Conservation (phyloP, 192 early-diverging fungal genomes). For the Backusella tarrabulga region DNA sequence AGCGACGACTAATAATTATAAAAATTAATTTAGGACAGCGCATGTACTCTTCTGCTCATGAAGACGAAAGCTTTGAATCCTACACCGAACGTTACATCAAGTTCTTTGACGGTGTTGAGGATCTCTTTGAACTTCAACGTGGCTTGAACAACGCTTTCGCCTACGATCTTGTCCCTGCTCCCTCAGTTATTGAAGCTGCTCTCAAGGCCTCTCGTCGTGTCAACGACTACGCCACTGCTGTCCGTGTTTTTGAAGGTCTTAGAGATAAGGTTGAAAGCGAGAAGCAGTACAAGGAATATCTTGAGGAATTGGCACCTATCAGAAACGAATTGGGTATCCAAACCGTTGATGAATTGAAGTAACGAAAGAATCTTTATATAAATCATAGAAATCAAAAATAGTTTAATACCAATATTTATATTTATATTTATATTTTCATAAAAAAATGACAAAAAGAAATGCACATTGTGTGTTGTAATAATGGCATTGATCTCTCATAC, state of each 20-base stretch:
- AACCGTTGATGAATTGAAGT: constrained; percentile 86
- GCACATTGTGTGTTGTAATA: not conserved
- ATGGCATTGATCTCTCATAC: not conserved
- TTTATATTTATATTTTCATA: not conserved
- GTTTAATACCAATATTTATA: constrained; percentile 10
- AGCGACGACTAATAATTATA: not conserved
- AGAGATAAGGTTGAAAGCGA: constrained; percentile 87
- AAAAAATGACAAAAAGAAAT: not conserved
- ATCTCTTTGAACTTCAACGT: constrained; percentile 97
- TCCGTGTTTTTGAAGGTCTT: constrained; percentile 92
- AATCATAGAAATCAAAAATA: not conserved
- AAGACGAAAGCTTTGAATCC: constrained; percentile 75
- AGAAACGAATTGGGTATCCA: constrained; percentile 85
- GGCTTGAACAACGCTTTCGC: constrained; percentile 98
- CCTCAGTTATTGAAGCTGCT: constrained; percentile 85
- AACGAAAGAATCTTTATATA: not conserved
- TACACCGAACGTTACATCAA: constrained; percentile 76
- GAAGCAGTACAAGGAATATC: constrained; percentile 86
- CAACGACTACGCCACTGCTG: constrained; percentile 92
- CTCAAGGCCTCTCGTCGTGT: constrained; percentile 89
- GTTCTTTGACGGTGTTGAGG: constrained; percentile 85
- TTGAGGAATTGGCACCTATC: constrained; percentile 84
- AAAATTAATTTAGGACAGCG: constrained; percentile 31
- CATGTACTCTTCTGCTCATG: constrained; percentile 65
- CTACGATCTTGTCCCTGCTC: constrained; percentile 90